Evolutionary conservation across 768 basidiomycete genomes (phyloP), one percentile per base, ranked within the genome.

Genomic region (Boletus tomentosulus): DNA sequence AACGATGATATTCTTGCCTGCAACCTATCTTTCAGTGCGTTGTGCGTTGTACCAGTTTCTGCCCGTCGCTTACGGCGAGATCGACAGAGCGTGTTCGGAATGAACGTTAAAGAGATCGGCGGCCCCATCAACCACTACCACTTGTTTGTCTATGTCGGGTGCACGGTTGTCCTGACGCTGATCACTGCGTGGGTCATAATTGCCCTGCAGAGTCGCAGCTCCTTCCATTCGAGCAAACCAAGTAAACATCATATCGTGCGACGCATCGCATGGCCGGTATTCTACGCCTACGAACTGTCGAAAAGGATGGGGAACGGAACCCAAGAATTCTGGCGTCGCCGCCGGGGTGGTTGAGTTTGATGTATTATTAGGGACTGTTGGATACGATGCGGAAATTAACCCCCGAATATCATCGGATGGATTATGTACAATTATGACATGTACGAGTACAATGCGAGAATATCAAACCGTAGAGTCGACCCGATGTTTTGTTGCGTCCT

Each of bases 151-250:
- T 83, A 76, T 47, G n/a, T 76, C 25, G 72, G 59, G 19, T 64
- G 71, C 6, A 78, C 83, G 0, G 37, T 81, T 3, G 71, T 76
- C 1, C 65, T 86, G 45, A 85, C 82, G 0, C 16, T 73, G 13
- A 31, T 75, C 12, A 82, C 82, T 12, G 64, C 78, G 19, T 85
- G 83, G 82, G 60, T 80, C 35, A 75, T 85, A 37, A 70, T 84
- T 24, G 78, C 82, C 6, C 74, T 81, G 58, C 82, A 83, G 3
- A 35, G 46, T 9, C 37, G 61, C 15, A 69, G 65, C 24, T 22
- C 51, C n/a, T 61, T 69, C 42, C 67, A 70, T 44, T 27, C 51
- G 0, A 35, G 38, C 1, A 51, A 51, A 19, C 38, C n/a, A 9
- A 5, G n/a, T 19, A 10, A n/a, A 35, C 13, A 8, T 10, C 0